Evolutionary conservation across 1,284 basidiomycete species (phyloP).

Genomic region (Filobasidium uniguttulatum): DNA sequence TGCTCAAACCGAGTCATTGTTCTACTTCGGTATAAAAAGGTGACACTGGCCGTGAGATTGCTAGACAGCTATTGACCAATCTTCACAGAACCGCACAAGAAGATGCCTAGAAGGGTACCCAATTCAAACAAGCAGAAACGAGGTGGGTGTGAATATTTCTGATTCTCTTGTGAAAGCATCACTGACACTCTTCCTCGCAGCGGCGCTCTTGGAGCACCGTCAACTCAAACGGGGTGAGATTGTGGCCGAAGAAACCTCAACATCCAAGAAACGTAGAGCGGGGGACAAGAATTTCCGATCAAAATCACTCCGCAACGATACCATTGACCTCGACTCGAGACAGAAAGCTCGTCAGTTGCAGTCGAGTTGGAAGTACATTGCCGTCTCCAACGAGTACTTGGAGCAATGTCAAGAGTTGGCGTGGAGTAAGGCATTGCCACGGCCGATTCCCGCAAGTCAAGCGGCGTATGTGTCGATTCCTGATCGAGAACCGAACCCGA

Average conservation of each 20-base stretch:
- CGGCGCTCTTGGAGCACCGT: conserved; percentile 56
- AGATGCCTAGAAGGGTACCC: conserved; percentile 39
- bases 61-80: no score
- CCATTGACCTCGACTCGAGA: conserved; percentile 11
- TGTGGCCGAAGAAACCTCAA: conserved; percentile 30
- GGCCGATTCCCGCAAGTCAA: conserved; percentile 46
- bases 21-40: no score
- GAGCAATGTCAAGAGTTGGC: conserved; percentile 50
- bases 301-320: background rate
- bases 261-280: conserved; percentile 1
- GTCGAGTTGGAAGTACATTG: conserved; percentile 49
- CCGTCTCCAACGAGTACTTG: conserved; percentile 50
- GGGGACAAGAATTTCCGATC: conserved; percentile 14
- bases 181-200: conserved; percentile 3
- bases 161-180: background rate
- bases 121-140: conserved; percentile 57
- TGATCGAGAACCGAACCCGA: conserved; percentile 15
- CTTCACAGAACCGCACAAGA: no score
- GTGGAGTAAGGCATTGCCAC: conserved; percentile 41
- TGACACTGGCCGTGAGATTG: no score
- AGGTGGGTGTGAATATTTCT: conserved; percentile 19
- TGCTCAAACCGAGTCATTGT: no score
- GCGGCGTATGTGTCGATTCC: conserved; percentile 39
- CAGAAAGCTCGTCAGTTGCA: conserved; percentile 43
- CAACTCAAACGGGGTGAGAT: conserved; percentile 66